Conservation (phyloP, 345 rosid genomes). For the Syzygium grande region DNA sequence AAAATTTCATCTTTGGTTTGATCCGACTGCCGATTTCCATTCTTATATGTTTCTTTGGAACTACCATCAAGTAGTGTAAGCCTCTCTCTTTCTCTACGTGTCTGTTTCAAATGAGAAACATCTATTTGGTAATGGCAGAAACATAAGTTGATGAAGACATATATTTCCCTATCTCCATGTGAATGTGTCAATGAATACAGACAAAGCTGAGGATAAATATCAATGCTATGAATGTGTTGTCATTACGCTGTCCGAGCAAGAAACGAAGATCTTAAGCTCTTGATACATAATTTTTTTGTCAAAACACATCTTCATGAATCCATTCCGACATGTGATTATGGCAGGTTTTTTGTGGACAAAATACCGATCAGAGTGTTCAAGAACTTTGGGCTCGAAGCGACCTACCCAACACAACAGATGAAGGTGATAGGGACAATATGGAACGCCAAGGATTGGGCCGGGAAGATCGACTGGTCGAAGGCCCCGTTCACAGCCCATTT, state of each 20-base stretch:
- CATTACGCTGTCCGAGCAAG: background rate
- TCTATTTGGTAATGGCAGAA: background rate
- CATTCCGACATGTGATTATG: background rate
- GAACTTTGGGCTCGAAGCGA: slow-evolving; percentile 4
- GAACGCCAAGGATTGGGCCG: slow-evolving; percentile 1
- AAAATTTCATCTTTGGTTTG: slow-evolving; percentile 10
- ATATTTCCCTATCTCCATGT: background rate
- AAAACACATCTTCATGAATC: background rate
- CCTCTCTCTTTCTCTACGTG: background rate
- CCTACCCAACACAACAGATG: slow-evolving; percentile 24
- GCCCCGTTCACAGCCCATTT: slow-evolving; percentile 28
- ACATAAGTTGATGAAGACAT: background rate
- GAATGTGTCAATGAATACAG: background rate
- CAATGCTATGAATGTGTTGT: background rate
- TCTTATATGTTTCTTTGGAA: slow-evolving; percentile 8
- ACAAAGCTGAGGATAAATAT: background rate
- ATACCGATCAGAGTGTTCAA: slow-evolving; percentile 24
- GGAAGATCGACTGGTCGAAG: slow-evolving; percentile 4
- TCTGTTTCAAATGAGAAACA: background rate
- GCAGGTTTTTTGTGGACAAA: slow-evolving; percentile 26
- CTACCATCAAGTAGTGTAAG: slow-evolving; percentile 2
- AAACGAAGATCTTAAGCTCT: background rate
- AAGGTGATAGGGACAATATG: slow-evolving; percentile 8
- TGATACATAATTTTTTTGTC: background rate
- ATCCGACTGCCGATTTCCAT: slow-evolving; percentile 15